Conservation (phyloP, 768 basidiomycete species). For the Suillus occidentalis region DNA sequence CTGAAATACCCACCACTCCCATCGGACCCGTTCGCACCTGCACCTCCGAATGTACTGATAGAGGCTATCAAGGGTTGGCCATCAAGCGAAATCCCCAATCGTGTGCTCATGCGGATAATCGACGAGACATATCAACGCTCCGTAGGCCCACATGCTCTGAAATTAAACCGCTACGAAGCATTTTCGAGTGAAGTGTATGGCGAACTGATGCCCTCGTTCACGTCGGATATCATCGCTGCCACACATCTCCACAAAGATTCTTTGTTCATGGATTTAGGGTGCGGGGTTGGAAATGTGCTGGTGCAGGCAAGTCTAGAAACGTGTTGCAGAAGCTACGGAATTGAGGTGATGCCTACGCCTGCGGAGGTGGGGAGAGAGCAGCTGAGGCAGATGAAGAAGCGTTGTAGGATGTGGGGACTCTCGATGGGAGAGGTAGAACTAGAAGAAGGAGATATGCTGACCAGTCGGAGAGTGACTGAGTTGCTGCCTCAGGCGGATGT, state of each 20-base stretch:
- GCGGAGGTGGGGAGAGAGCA: conserved; percentile 79
- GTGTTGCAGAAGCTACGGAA: conserved; percentile 75
- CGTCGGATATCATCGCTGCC: conserved; percentile 51
- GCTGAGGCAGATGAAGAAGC: conserved; percentile 66
- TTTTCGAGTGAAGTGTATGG: conserved; percentile 88
- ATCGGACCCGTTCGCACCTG: conserved; percentile 47
- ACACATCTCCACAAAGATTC: conserved; percentile 53
- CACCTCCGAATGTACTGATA: conserved; percentile 49
- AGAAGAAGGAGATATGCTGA: conserved; percentile 85
- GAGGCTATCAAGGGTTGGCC: conserved; percentile 51
- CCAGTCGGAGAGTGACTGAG: conserved; percentile 61
- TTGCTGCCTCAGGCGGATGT: conserved; percentile 84
- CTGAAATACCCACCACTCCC: conserved; percentile 68
- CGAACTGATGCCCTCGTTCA: conserved; percentile 80
- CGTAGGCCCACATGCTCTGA: conserved; percentile 87
- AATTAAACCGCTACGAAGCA: conserved; percentile 76
- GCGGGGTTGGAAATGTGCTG: conserved; percentile 84
- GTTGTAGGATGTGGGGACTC: conserved; percentile 93
- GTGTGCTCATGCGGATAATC: conserved; percentile 71
- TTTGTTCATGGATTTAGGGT: conserved; percentile 82
- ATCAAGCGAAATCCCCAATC: conserved; percentile 54
- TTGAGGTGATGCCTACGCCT: conserved; percentile 77
- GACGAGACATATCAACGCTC: conserved; percentile 93
- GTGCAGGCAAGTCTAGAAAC: conserved; percentile 80
- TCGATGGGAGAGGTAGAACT: conserved; percentile 71